Percentiles rank a stretch among this genome's conserved stretches.
phyloP scores from a whole-genome alignment of 2,329 filamentous ascomycete genomes.

The Amylocarpus encephaloides region DNA sequence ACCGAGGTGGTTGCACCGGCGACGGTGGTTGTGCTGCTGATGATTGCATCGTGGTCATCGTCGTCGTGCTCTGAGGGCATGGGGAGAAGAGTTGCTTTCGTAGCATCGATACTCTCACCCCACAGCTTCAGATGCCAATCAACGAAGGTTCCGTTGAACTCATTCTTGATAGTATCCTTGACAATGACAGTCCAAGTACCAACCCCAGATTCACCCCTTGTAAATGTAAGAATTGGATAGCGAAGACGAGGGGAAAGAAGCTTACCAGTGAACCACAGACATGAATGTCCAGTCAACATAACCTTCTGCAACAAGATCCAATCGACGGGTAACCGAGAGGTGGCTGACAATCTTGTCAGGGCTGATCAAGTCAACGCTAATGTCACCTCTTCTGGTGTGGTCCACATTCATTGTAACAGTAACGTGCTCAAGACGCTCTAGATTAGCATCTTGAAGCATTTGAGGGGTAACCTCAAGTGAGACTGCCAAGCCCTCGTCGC shows the following conservation, averaged over 20 bases:
- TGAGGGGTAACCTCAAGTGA: slow-evolving; percentile 76
- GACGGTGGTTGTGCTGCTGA: slow-evolving; percentile 58
- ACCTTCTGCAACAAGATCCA: slow-evolving; percentile 60
- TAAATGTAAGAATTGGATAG: not conserved
- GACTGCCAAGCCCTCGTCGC: slow-evolving; percentile 69
- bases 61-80: slow-evolving; percentile 81
- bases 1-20: slow-evolving; percentile 38
- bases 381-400: slow-evolving; percentile 79
- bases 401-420: slow-evolving; percentile 96
- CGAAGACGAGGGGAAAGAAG: slow-evolving; percentile 31
- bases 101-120: slow-evolving; percentile 77
- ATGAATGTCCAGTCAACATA: slow-evolving; percentile 99
- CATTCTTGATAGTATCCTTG: slow-evolving; percentile 76
- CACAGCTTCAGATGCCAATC: slow-evolving; percentile 95
- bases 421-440: slow-evolving; percentile 86
- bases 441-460: slow-evolving; percentile 74
- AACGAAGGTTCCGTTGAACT: slow-evolving; percentile 68
- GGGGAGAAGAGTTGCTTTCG: slow-evolving; percentile 67
- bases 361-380: slow-evolving; percentile 87
- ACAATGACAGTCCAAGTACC: slow-evolving; percentile 90
- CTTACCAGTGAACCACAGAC: slow-evolving; percentile 92
- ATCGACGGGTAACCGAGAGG: slow-evolving; percentile 66
- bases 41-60: slow-evolving; percentile 63
- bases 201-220: slow-evolving; percentile 81
- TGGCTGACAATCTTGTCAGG: slow-evolving; percentile 77